Evolutionary conservation across 257 asterid species (phyloP).

Genomic region (Przewalskia tangutica): DNA sequence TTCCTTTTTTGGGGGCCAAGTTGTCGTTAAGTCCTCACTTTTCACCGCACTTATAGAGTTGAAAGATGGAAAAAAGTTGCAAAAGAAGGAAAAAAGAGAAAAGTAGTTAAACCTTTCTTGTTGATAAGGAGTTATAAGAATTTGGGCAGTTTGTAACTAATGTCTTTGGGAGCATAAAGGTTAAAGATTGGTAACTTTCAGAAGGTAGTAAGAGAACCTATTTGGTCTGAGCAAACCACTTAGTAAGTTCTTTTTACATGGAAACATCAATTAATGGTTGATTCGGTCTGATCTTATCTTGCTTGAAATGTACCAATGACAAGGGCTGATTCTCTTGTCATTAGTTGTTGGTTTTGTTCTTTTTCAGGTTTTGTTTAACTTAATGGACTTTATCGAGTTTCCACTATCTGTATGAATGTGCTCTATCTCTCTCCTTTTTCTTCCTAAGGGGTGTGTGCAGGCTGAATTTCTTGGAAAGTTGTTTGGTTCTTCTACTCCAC

Average conservation of each 20-base stretch:
- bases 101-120: slow-evolving; percentile 16
- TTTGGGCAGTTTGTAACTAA: neutral
- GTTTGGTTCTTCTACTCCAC: slow-evolving; percentile 9
- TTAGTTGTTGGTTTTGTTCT: neutral
- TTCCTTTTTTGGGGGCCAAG: slow-evolving; percentile 26
- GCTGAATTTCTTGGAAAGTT: slow-evolving; percentile 2
- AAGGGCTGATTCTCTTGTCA: neutral
- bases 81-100: slow-evolving; percentile 17
- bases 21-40: slow-evolving; percentile 37
- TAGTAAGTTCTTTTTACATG: slow-evolving; percentile 2
- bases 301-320: neutral
- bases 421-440: slow-evolving; percentile 1
- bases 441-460: slow-evolving; percentile 2
- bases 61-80: slow-evolving; percentile 18
- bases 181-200: slow-evolving; percentile 4
- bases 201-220: neutral
- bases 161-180: neutral
- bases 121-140: neutral
- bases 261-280: neutral
- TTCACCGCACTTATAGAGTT: slow-evolving; percentile 29
- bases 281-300: neutral
- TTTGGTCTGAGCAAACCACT: neutral
- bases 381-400: neutral
- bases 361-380: neutral
- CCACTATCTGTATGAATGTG: slow-evolving; percentile 9